Conservation (phyloP, 192 early-diverging fungal genomes). For the Entomortierella parvispora region DNA sequence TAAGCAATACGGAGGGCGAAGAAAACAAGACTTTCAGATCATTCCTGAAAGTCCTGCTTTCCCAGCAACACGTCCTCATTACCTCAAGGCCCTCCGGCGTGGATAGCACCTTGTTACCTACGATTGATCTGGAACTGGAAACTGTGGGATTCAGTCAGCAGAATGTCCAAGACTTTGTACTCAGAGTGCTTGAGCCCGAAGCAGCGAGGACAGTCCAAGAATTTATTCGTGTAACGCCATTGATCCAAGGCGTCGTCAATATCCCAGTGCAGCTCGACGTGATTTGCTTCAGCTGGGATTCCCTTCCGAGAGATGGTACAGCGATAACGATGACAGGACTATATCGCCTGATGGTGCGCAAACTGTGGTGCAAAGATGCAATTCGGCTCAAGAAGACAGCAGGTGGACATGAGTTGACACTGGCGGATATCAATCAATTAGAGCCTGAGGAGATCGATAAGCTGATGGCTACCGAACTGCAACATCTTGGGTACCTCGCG, state of each 20-base stretch:
- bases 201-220: slow-evolving; percentile 6
- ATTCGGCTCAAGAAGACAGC: neutral
- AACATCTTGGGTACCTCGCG: slow-evolving; percentile 12
- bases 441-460: neutral
- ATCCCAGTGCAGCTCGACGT: slow-evolving; percentile 23
- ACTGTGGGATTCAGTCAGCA: slow-evolving; percentile 17
- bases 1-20: neutral
- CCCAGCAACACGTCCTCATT: slow-evolving; percentile 3
- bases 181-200: neutral
- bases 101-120: neutral
- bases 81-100: slow-evolving; percentile 10
- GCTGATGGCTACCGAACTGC: slow-evolving; percentile 5
- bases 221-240: slow-evolving; percentile 14
- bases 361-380: slow-evolving; percentile 19
- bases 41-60: neutral
- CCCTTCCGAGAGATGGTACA: neutral
- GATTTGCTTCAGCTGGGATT: slow-evolving; percentile 15
- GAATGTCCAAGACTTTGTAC: slow-evolving; percentile 3
- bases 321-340: slow-evolving; percentile 10
- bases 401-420: neutral
- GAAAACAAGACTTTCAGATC: neutral
- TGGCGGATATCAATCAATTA: neutral
- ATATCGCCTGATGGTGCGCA: slow-evolving; percentile 10
- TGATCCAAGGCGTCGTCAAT: slow-evolving; percentile 25
- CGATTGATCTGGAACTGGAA: slow-evolving; percentile 11